Base-by-base conservation (phyloP, 192 early-diverging fungal species). In the Spizellomyces punctatus region DNA sequence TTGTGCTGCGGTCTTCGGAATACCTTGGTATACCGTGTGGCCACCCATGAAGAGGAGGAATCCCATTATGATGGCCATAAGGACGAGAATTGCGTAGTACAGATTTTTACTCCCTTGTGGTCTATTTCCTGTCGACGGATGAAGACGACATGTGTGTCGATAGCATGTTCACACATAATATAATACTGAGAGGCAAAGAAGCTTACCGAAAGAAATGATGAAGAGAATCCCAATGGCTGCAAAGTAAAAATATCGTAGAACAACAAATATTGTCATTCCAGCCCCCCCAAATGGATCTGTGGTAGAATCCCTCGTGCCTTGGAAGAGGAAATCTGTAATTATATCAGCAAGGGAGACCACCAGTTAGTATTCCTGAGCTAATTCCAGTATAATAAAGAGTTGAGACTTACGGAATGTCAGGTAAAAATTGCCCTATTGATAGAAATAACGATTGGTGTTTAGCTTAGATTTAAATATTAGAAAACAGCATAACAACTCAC, bases 71-170 rank as follows among this genome's bases (percentile, higher is more conserved):
- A 84, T 55, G 27, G 80, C 56, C 60, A 84, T 78, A 17, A 86
- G 27, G 14, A 76, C 46, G 22, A 74, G 55, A 19, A 75, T 56
- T 6, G 70, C 19, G 46, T 73, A 71, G 72, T 84, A 87, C 8
- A 85, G 64, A 41, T 54, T 59, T 66, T 84, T 85, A 12, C 77
- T 78, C 17, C 85, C 86, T 77, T 87, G 82, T 48, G 86, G 86
- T 9, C 86, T 71, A 48, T 87, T 87, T 55, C 84, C 85, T 56
- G 79, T 19, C 65, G 57, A 10, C 76, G 55, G 61, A 85, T 73
- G 36, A 97, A 91, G 62, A 85, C 82, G 52, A 86, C 3, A 10
- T 43, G 42, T 27, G 43, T 17, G 27, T n/a, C n/a, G 3, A 3
- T 36, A 36, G 27, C 27, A 0, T 36, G 27, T 36, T 36, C 27